phyloP scores from a whole-genome alignment of 306 rosid genomes.

The Inga oerstediana region DNA sequence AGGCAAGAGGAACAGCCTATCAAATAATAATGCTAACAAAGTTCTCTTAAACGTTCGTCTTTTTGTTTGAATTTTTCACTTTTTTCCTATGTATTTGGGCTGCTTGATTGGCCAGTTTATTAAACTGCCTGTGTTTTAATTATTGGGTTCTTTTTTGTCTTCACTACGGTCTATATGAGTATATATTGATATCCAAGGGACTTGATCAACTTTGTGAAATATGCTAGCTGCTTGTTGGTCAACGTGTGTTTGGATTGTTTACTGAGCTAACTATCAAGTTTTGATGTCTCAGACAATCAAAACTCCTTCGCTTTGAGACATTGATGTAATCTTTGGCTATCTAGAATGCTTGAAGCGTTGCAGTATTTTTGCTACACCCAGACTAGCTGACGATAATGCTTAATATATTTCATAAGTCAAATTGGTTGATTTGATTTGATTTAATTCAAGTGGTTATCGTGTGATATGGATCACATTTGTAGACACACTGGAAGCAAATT shows the following conservation, averaged over 20 bases:
- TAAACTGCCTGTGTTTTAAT: slow-evolving; percentile 28
- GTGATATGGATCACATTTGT: background rate
- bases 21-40: background rate
- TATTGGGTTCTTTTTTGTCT: background rate
- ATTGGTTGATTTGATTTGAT: too few relatives aligned
- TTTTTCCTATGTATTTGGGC: slow-evolving; percentile 12
- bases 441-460: background rate
- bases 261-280: background rate
- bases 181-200: background rate
- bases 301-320: background rate
- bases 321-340: background rate
- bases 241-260: background rate
- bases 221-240: background rate
- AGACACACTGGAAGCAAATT: background rate
- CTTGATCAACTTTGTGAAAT: background rate
- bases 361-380: background rate
- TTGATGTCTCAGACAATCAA: background rate
- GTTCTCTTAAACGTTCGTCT: background rate
- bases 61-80: background rate
- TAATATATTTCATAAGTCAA: background rate
- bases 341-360: background rate
- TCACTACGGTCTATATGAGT: background rate
- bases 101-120: slow-evolving; percentile 18
- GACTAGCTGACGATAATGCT: background rate
- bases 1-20: slow-evolving; percentile 1